Percentiles rank a stretch among this genome's conserved stretches.
These are phyloP conservation scores for Nemania abortiva DNA, from an alignment of 2,329 filamentous ascomycete genomes.

Conservation along the genomic window DNA sequence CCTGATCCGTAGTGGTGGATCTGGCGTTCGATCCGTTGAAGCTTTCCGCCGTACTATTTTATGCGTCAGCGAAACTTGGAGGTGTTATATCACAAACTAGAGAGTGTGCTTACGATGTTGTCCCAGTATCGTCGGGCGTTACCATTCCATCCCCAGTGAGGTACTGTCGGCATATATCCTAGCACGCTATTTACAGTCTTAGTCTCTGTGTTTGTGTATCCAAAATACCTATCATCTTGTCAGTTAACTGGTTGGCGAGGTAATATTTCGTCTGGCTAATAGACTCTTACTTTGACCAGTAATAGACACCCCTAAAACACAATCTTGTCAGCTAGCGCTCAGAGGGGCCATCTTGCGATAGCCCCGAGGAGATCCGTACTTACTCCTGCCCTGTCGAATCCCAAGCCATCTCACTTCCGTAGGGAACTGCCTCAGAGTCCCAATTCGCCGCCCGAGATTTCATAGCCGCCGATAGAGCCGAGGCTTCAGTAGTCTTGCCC, in stretches of 20 bases:
- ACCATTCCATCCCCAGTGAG: constrained; percentile 73
- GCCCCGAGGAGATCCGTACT: constrained; percentile 8
- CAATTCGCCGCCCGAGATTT: constrained; percentile 61
- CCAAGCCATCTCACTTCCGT: constrained; percentile 72
- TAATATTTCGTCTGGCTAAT: not conserved
- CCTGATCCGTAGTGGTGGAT: constrained; percentile 72
- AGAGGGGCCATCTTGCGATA: not conserved
- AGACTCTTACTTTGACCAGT: constrained; percentile 61
- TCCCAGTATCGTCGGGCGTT: constrained; percentile 73
- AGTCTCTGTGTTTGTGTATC: constrained; percentile 56
- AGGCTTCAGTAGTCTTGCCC: constrained; percentile 55
- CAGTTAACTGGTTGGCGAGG: not conserved
- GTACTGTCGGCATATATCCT: constrained; percentile 68
- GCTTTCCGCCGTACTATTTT: constrained; percentile 56
- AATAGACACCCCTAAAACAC: constrained; percentile 62
- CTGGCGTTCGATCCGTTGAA: constrained; percentile 60
- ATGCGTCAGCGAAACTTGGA: constrained; percentile 9
- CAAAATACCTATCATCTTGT: constrained; percentile 59
- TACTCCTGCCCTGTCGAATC: constrained; percentile 70
- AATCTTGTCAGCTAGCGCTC: constrained; percentile 25
- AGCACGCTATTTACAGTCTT: constrained; percentile 67
- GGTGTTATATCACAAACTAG: not conserved
- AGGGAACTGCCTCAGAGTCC: constrained; percentile 65
- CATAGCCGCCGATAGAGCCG: constrained; percentile 60
- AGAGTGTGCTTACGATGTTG: constrained; percentile 54